These are phyloP conservation scores for Stagonosporopsis vannaccii DNA, from an alignment of 2,329 filamentous ascomycete genomes.

Conservation along the genomic window DNA sequence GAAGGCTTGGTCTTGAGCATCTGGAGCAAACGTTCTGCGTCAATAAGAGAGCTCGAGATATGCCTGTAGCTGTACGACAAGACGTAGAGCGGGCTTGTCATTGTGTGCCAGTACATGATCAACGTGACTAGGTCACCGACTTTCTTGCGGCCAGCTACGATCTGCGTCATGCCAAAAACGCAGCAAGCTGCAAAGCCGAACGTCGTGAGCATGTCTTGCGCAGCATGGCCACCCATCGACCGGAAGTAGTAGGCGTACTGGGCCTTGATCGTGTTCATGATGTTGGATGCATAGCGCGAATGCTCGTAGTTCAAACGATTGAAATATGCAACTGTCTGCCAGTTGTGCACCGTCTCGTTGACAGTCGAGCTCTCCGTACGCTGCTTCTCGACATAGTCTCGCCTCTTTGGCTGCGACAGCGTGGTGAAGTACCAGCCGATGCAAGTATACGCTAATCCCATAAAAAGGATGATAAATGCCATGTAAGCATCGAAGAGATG, in stretches of 20 bases:
- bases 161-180: slow-evolving; percentile 62
- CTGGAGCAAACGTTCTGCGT: slow-evolving; percentile 68
- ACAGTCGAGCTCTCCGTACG: slow-evolving; percentile 62
- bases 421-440: slow-evolving; percentile 54
- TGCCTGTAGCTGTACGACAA: slow-evolving; percentile 59
- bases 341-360: slow-evolving; percentile 66
- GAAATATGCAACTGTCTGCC: slow-evolving; percentile 67
- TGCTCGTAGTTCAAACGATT: slow-evolving; percentile 64
- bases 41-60: slow-evolving; percentile 64
- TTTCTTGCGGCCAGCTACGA: slow-evolving; percentile 57
- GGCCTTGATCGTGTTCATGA: slow-evolving; percentile 48
- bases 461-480: slow-evolving; percentile 49
- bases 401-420: slow-evolving; percentile 53
- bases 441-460: slow-evolving; percentile 59
- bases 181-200: slow-evolving; percentile 58
- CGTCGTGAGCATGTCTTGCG: slow-evolving; percentile 58
- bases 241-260: slow-evolving; percentile 45
- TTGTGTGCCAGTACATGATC: slow-evolving; percentile 67
- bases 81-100: slow-evolving; percentile 58
- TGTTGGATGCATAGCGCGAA: slow-evolving; percentile 55
- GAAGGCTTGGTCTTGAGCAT: slow-evolving; percentile 66
- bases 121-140: slow-evolving; percentile 71
- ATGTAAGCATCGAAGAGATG: slow-evolving; percentile 66
- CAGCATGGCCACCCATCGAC: slow-evolving; percentile 44
- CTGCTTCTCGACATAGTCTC: slow-evolving; percentile 52